Percentiles rank a stretch among this genome's conserved stretches.
phyloP scores from a whole-genome alignment of 257 asterid species.

The Ehretia macrophylla region DNA sequence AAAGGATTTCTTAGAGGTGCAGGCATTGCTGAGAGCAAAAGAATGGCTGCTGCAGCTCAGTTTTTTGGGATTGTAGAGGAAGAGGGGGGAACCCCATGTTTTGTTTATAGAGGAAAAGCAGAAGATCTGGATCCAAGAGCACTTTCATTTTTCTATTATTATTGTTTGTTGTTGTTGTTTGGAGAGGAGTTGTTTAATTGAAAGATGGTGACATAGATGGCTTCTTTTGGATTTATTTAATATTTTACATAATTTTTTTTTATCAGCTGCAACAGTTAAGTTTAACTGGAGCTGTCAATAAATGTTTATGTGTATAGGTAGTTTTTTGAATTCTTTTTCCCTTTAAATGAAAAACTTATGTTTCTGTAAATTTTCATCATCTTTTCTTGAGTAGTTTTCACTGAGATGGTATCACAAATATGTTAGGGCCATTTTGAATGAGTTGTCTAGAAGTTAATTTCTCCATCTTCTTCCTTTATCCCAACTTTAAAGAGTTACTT shows the following conservation, averaged over 20 bases:
- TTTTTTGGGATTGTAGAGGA: constrained; percentile 58
- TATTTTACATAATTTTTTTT: too few species aligned
- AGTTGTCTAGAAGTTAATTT: too few species aligned
- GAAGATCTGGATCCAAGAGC: constrained; percentile 83
- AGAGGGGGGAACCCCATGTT: constrained; percentile 61
- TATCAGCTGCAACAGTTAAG: too few species aligned
- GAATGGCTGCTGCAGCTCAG: constrained; percentile 26
- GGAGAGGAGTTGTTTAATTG: constrained; percentile 23
- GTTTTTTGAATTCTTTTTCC: neutral
- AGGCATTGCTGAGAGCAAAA: constrained; percentile 53
- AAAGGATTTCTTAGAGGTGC: constrained; percentile 36
- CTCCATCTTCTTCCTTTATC: neutral
- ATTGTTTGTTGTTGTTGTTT: constrained; percentile 37
- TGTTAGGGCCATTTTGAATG: too few species aligned
- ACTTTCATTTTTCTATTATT: constrained; percentile 53
- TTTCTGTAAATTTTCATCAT: neutral
- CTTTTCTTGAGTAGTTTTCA: neutral
- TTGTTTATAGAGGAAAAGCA: constrained; percentile 61
- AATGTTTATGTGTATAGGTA: neutral
- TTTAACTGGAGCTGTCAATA: too few species aligned
- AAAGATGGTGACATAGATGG: constrained; percentile 45
- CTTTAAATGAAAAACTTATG: neutral
- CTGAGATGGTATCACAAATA: neutral
- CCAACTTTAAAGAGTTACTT: constrained; percentile 4
- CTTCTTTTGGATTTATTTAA: constrained; percentile 29